Conservation (phyloP, 1,284 basidiomycete species). For the Inonotus hispidus region DNA sequence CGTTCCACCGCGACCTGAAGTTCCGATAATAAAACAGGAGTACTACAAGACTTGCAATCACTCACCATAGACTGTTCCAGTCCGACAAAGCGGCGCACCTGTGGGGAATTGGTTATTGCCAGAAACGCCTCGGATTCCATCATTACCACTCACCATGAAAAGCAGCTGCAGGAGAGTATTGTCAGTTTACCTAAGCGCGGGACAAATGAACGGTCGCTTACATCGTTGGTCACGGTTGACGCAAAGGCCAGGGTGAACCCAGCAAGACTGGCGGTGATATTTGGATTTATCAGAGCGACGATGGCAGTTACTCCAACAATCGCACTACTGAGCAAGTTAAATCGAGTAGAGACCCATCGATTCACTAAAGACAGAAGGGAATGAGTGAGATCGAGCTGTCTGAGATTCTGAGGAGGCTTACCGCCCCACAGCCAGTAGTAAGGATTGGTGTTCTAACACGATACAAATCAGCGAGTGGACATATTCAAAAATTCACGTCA, state of each 20-base stretch:
- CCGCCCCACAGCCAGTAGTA: constrained; percentile 89
- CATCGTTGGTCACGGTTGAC: constrained; percentile 65
- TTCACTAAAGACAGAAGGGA: constrained; percentile 45
- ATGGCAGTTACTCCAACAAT: constrained; percentile 71
- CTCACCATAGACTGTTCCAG: constrained; percentile 88
- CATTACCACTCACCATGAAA: constrained; percentile 35
- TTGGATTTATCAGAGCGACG: constrained; percentile 62
- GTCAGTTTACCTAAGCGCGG: constrained; percentile 20
- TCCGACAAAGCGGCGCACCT: constrained; percentile 70
- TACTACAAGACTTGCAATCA: constrained; percentile 3
- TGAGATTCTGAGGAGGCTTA: constrained; percentile 29
- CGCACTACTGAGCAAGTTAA: constrained; percentile 73
- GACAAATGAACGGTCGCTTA: constrained; percentile 35
- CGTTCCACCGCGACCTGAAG: constrained; percentile 89
- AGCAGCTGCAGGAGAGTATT: constrained; percentile 40
- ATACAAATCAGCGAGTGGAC: constrained; percentile 7
- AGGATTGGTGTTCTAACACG: constrained; percentile 61
- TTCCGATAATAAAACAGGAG: not conserved
- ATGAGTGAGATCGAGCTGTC: not conserved
- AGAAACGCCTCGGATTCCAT: not conserved
- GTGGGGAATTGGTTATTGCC: constrained; percentile 3
- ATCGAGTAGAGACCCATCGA: constrained; percentile 76
- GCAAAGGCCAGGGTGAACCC: constrained; percentile 86
- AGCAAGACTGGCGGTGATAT: constrained; percentile 72
- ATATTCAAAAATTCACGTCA: constrained; percentile 9